phyloP scores from a whole-genome alignment of 768 basidiomycete genomes.

The Xerocomellus chrysenteron region DNA sequence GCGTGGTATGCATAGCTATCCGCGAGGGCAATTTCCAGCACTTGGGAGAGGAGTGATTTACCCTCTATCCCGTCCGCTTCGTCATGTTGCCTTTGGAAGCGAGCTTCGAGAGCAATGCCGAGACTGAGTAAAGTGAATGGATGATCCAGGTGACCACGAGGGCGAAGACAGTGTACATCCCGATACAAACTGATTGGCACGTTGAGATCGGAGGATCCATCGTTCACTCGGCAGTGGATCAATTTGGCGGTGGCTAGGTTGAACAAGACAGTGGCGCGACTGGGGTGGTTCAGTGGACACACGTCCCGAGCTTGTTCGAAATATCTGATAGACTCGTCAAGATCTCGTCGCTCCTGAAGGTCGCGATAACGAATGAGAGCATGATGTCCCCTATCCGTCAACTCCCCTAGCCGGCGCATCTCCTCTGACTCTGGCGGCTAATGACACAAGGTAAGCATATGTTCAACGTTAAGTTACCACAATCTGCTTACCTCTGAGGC shows the following conservation, averaged over 20 bases:
- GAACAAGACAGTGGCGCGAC: slow-evolving; percentile 6
- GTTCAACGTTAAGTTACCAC: too few relatives aligned
- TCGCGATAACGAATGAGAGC: not conserved
- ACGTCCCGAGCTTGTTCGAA: slow-evolving; percentile 12
- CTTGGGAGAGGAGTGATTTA: not conserved
- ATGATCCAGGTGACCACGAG: slow-evolving; percentile 1
- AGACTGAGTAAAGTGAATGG: not conserved
- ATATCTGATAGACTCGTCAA: slow-evolving; percentile 19
- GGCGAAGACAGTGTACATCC: not conserved
- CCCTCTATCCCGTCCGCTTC: slow-evolving; percentile 9
- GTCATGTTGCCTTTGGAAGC: slow-evolving; percentile 4
- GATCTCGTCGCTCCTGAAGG: not conserved
- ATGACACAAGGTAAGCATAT: too few relatives aligned
- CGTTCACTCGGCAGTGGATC: not conserved
- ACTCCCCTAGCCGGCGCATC: too few relatives aligned
- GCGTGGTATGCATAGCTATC: not conserved
- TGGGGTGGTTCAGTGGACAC: slow-evolving; percentile 12
- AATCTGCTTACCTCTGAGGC: too few relatives aligned
- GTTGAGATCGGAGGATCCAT: not conserved
- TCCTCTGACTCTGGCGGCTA: too few relatives aligned
- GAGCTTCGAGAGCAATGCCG: not conserved
- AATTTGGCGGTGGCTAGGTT: slow-evolving; percentile 6
- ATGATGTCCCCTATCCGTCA: too few relatives aligned
- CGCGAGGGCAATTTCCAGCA: not conserved
- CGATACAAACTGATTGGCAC: not conserved